Base-by-base conservation (phyloP, 1,284 basidiomycete species). In the Leccinum griseonigrum region DNA sequence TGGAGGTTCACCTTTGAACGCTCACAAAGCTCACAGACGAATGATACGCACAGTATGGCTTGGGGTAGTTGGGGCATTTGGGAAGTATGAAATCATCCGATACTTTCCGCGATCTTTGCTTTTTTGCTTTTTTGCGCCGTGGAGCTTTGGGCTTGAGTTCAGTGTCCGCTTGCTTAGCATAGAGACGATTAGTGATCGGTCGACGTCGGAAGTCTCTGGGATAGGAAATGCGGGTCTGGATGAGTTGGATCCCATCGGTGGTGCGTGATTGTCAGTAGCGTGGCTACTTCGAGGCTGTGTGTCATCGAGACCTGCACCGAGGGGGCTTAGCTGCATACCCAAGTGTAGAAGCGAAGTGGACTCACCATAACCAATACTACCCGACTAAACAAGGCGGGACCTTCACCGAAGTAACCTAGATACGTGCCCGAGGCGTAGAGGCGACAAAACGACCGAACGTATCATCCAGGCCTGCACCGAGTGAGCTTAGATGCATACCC, bases 171-270 rank as follows among this genome's bases (percentile, higher is more conserved):
- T 65, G 51, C 18, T n/a, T 13, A 54, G 18, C 31, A 62, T 70
- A 1, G 66, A 36, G 43, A 38, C 34, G 4, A 32, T 13, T 13
- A 18, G 29, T 6, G 59, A 36, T 16, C 51, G 16, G 31, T 59
- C 61, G 56, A 26, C 10, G 53, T 54, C 53, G 32, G 36, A 18
- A 34, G 56, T 32, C 56, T 50, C 50, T 28, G 73, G 73, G 8
- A 64, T 56, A 5, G 71, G 72, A 55, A 75, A 69, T 1, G 36
- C 6, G 14, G 58, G 63, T 55, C 63, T 74, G 48, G 71, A 72
- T 16, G 60, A 36, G 22, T 60, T 61, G 29, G 69, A 60, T 43
- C 71, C 71, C 71, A 72, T 71, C 52, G 60, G 38, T 26, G 28
- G 5, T 16, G 55, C 29, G 32, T 50, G 31, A 51, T 57, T n/a